Evolutionary conservation across 225 moss, liverwort and hornwort genomes (phyloP).

Genomic region (Ulota crispa): DNA sequence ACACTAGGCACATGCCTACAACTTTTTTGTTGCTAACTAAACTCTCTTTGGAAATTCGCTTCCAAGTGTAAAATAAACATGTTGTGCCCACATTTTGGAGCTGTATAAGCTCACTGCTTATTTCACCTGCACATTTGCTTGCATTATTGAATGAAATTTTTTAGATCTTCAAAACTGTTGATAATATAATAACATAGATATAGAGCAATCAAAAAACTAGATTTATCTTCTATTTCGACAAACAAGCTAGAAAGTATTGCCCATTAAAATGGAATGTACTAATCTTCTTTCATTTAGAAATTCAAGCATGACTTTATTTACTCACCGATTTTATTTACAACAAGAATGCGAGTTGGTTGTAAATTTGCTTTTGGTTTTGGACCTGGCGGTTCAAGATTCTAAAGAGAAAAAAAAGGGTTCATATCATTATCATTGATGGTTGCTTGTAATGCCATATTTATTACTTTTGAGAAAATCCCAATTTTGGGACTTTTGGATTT

Average conservation of each 20-base stretch:
- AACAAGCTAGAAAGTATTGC: neutral
- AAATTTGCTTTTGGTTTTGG: conserved; percentile 19
- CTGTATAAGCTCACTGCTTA: conserved; percentile 10
- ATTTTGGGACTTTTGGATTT: too few relatives aligned
- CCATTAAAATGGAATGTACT: too few relatives aligned
- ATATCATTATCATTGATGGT: neutral
- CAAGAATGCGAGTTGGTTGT: neutral
- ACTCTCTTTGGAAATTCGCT: conserved; percentile 1
- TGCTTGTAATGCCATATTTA: neutral
- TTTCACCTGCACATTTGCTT: conserved; percentile 2
- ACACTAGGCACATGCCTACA: neutral
- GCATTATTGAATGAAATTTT: too few relatives aligned
- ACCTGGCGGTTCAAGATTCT: neutral
- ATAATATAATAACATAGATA: too few relatives aligned
- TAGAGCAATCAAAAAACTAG: neutral
- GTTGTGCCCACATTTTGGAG: conserved; percentile 25
- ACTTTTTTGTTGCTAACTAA: neutral
- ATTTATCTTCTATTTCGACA: neutral
- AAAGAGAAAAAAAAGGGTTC: neutral
- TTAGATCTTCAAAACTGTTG: too few relatives aligned
- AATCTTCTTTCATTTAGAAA: neutral
- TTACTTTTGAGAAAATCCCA: too few relatives aligned
- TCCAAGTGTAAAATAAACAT: conserved; percentile 24
- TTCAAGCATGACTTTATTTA: neutral
- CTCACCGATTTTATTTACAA: neutral